phyloP scores from a whole-genome alignment of 805 yeast genomes.

The Lachancea sp. region DNA sequence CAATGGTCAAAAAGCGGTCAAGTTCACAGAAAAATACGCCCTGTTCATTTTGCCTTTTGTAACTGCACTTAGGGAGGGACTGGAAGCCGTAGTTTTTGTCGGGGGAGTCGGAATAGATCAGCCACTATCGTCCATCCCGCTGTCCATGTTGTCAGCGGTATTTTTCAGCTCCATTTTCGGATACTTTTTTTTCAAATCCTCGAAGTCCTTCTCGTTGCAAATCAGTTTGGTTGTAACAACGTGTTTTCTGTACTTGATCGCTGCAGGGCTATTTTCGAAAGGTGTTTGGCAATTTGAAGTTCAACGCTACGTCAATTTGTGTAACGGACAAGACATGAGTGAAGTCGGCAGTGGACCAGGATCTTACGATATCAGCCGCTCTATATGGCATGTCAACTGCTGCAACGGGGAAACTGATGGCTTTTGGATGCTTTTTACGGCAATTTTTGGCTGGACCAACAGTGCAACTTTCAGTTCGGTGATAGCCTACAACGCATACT shows the following conservation, averaged over 20 bases:
- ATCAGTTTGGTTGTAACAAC: conserved; percentile 69
- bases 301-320: conserved; percentile 63
- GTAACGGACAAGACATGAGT: conserved; percentile 77
- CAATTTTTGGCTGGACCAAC: conserved; percentile 89
- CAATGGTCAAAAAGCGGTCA: conserved; percentile 23
- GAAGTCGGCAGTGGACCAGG: conserved; percentile 94
- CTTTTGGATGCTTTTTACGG: conserved; percentile 85
- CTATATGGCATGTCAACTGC: conserved; percentile 93
- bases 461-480: conserved; percentile 90
- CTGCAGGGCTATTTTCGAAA: conserved; percentile 79
- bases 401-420: conserved; percentile 93
- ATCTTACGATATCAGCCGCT: conserved; percentile 68
- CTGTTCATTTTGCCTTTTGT: conserved; percentile 74
- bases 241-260: conserved; percentile 73
- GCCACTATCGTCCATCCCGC: conserved; percentile 57
- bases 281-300: conserved; percentile 90
- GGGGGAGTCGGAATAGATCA: conserved; percentile 82
- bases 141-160: conserved; percentile 56
- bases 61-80: conserved; percentile 82
- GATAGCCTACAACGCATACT: conserved; percentile 60
- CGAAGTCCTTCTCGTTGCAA: conserved; percentile 69
- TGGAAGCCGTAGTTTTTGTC: conserved; percentile 85
- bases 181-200: conserved; percentile 61
- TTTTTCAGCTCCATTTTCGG: conserved; percentile 60
- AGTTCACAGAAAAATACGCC: conserved; percentile 54